Evolutionary conservation across 768 basidiomycete species (phyloP).

Genomic region (Russula lepida): DNA sequence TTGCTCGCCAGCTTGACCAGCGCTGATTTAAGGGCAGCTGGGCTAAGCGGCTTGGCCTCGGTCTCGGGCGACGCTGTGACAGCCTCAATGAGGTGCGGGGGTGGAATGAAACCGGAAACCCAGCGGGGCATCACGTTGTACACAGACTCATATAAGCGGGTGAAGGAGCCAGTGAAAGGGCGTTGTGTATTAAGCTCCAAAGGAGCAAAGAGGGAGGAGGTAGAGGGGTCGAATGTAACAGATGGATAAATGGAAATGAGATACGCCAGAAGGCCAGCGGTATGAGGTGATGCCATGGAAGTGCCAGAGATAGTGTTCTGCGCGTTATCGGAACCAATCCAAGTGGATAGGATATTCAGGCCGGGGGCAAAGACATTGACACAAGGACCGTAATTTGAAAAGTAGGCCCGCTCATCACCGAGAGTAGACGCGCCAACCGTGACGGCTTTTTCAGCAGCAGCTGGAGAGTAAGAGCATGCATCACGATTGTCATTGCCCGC

Average conservation of each 20-base stretch:
- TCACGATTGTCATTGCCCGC: slow-evolving; percentile 85
- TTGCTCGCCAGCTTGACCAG: slow-evolving; percentile 51
- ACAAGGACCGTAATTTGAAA: slow-evolving; percentile 87
- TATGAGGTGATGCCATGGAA: slow-evolving; percentile 90
- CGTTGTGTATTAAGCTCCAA: slow-evolving; percentile 28
- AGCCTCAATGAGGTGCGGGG: slow-evolving; percentile 36
- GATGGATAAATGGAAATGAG: slow-evolving; percentile 78
- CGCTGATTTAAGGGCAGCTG: slow-evolving; percentile 69
- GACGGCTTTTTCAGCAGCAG: slow-evolving; percentile 78
- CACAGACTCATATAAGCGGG: slow-evolving; percentile 43
- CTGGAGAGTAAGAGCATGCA: slow-evolving; percentile 91
- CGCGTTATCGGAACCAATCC: slow-evolving; percentile 48
- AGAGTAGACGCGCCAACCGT: slow-evolving; percentile 92
- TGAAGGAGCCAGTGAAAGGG: slow-evolving; percentile 32
- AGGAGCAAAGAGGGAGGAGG: slow-evolving; percentile 32
- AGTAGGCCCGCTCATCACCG: slow-evolving; percentile 74
- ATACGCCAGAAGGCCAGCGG: slow-evolving; percentile 81
- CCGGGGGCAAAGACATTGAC: slow-evolving; percentile 91
- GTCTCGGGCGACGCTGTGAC: slow-evolving; percentile 32
- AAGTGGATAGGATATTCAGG: slow-evolving; percentile 84
- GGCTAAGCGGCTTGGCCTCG: slow-evolving; percentile 41
- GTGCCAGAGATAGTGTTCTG: slow-evolving; percentile 76
- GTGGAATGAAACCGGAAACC: slow-evolving; percentile 47
- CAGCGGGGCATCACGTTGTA: slow-evolving; percentile 48
- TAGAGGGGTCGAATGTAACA: slow-evolving; percentile 43